Evolutionary conservation across 164 flowering plant genomes (phyloP).

Genomic region (Nymphaea thermarum): DNA sequence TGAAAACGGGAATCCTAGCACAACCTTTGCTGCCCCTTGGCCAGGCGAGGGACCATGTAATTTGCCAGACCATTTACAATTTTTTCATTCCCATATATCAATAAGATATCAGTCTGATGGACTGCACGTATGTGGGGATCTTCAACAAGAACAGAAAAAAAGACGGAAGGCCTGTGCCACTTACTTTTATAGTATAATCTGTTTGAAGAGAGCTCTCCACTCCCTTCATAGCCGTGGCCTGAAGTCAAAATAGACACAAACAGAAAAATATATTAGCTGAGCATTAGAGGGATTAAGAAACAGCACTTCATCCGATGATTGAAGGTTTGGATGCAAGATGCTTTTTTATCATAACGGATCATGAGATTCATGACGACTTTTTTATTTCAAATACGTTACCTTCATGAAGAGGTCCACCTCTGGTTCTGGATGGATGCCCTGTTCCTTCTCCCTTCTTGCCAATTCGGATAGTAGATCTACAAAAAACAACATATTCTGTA

Average conservation of each 20-base stretch:
- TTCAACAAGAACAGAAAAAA: too few relatives aligned
- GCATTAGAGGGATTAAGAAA: too few relatives aligned
- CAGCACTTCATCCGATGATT: neutral
- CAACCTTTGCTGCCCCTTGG: too few relatives aligned
- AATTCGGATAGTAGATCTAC: conserved; percentile 74
- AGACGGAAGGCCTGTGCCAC: neutral
- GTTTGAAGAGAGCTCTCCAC: conserved; percentile 78
- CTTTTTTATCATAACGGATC: too few relatives aligned
- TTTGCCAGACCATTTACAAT: neutral
- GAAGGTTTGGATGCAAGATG: too few relatives aligned
- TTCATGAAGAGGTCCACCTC: conserved; percentile 96
- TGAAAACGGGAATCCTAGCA: too few relatives aligned
- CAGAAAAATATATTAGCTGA: too few relatives aligned
- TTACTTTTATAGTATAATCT: conserved; percentile 85
- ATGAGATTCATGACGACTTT: too few relatives aligned
- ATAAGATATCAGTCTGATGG: too few relatives aligned
- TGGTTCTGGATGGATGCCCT: conserved; percentile 78
- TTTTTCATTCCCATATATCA: neutral
- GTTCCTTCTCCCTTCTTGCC: conserved; percentile 76
- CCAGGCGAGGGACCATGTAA: too few relatives aligned
- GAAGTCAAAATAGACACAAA: neutral
- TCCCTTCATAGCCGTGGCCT: conserved; percentile 90
- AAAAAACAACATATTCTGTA: neutral
- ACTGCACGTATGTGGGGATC: neutral
- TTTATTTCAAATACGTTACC: conserved; percentile 21